Base-by-base conservation (phyloP, 345 rosid species). In the Draba incana region DNA sequence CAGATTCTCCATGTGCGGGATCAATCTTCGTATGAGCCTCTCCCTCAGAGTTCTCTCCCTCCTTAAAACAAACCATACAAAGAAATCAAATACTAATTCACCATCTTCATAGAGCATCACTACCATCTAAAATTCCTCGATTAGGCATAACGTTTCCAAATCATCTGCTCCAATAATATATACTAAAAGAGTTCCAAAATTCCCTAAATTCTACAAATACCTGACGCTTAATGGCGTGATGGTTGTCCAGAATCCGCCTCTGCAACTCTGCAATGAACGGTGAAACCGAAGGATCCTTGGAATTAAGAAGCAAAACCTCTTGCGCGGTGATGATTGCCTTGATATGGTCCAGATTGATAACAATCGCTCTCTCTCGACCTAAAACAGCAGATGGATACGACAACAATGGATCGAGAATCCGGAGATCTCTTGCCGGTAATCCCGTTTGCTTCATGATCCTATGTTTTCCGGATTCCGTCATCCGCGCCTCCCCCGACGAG, bases 291-390 rank as follows among this genome's bases (percentile, higher is more conserved):
- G 99, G 99, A 59, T 91, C 96, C 71, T 79, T 81, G 27, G 92
- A 91, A 71, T 91, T 94, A 66, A 91, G 79, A 73, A 94, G 68
- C 69, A 87, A 65, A 39, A 91, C 95, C 82, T 94, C 97, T 28
- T 87, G 87, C 3, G 96, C 92, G 1, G 96, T 94, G 73, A 89
- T 85, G 64, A 94, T 94, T 10, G 97, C 96, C 86, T 94, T 87
- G 12, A 89, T 87, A 58, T 94, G 95, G 86, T 94, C 99, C 81
- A 89, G 71, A 61, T 91, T 91, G 66, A 94, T 87, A 8, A 91
- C 97, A 9, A 94, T 89, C 30, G 96, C 97, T 58, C 83, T 79
- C 81, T 91, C 97, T 57, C 99, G 79, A 9, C 99, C 99, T 62
- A 94, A 70, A 48, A 89, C 74, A 20, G 96, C 84, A 13, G 99